Evolutionary conservation across 1,139 yeast species (phyloP), one percentile per base, ranked within the genome.

Genomic region (Blastobotrys arbuscula): DNA sequence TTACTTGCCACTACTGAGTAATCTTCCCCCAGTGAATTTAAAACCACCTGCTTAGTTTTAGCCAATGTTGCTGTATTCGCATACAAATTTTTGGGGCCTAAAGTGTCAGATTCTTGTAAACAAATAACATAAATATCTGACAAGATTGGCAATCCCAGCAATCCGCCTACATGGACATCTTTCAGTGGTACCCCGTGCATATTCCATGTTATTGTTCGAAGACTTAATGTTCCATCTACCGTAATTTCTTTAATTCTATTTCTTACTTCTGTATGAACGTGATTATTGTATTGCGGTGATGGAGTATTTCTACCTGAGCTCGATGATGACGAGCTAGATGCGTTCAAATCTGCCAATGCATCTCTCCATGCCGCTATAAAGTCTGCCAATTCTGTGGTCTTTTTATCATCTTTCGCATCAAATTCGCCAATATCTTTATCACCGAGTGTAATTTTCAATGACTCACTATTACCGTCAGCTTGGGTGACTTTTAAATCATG

Each of bases 41-140:
- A 53, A 1, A 77, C 54, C 3, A 58, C 56, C 6, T 59, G 59
- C 9, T 64, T 59, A 68, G 78, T 73, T 15, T 64, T 59, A 3
- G 65, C 66, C 28, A 77, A 65, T 0, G 76, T 69, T 3, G 60
- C 58, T 10, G 65, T 66, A 12, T 76, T 73, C 4, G 78, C 71
- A 31, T 72, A 68, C 39, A 77, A 61, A 47, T 70, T 72, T 49
- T 67, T 66, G 2, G 79, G 71, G 13, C 53, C 45, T 38, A 78
- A 61, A 2, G 78, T 74, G n/a, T 78, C 73, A 0, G 79, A 70
- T 53, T 78, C 83, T 55, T 78, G 83, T 48, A 78, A 65, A 8
- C 73, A 73, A 6, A 77, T 53, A 4, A 74, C 67, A 50, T 72
- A 71, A 0, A 78, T 50, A 49, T 76, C 79, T 19, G 48, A 35